Evolutionary conservation across 192 early-diverging fungal genomes (phyloP), one percentile per base, ranked within the genome.

Genomic region (Chytriomyces confervae): DNA sequence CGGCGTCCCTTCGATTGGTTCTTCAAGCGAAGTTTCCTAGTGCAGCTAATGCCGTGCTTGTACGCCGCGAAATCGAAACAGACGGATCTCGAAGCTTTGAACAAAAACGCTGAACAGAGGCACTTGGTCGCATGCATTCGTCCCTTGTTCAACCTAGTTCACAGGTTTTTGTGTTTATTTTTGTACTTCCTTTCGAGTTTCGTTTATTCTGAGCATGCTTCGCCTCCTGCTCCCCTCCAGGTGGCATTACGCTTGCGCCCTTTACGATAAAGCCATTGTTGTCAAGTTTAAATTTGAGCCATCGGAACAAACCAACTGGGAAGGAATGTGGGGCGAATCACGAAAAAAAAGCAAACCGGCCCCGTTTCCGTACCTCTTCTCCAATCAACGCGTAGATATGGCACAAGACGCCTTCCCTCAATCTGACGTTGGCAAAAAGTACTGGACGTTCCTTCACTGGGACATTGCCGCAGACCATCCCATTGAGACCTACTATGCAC

Each of bases 181-280:
- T 0, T 36, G 36, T 36, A 36, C 2, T 36, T 36, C 36, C 36
- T 36, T 36, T 36, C 2, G 36, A 36, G 36, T 36, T 57, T 57
- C 53, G 20, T 57, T 20, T 57, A 5, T 57, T 20, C 20, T 13
- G 20, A 57, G 20, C 16, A 20, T 57, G 53, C 53, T 13, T 5
- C 20, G 0, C 13, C 20, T 57, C 2, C 20, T 57, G 5, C 13
- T 20, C 13, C 20, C 53, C 53, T 20, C 13, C 13, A 57, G 53
- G 53, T 57, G 53, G 53, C 53, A 57, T 57, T 57, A n/a, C 53
- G 53, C 53, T n/a, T 57, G 53, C 53, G 53, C 53, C 13, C 53
- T 57, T 13, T 13, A 13, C 20, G 53, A 57, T n/a, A 57, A 57
- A 57, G 20, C 16, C 53, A 57, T 57, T 20, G 53, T 20, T 20